Base-by-base conservation (phyloP, 441 rosid genomes). In the Capsella rubella region DNA sequence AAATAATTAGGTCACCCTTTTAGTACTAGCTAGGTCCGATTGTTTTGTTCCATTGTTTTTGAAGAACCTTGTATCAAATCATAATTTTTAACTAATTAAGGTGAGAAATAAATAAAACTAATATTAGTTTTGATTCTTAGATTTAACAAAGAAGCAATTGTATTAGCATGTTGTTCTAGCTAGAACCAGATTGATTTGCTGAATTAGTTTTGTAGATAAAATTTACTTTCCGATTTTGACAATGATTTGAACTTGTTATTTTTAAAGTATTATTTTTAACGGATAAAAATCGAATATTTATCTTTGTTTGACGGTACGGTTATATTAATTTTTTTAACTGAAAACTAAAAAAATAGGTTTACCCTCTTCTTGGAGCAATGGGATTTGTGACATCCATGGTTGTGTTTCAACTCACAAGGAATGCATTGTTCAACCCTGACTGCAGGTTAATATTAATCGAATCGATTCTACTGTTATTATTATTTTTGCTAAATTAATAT, bases 311-410 rank as follows among this genome's bases (percentile, higher is more conserved):
- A 13, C 8, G 25, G 11, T 49, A 42, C 13, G 7, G 35, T 37
- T 37, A 35, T n/a, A n/a, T 42, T 55, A 46, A 43, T 31, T 27
- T 34, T 21, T 0, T 32, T 35, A 56, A 16, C 13, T 9, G 49
- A 37, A 65, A 34, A 3, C 21, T 21, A 8, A 25, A 46, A 9
- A 35, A 3, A 3, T 67, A 85, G 91, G 80, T 87, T 31, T 87
- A 80, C 52, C 90, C 92, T 2, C 79, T 87, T 29, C 34, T 84
- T 74, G 92, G 82, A 35, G 88, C 92, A 4, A 83, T 87, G 92
- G 68, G 84, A 14, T 84, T 87, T n/a, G 88, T 86, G 27, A 76
- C 87, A 25, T 65, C 86, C 27, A 54, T 87, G 81, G 83, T 83
- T 56, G 62, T 80, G 43, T 87, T 87, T 72, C 90, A 86, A 67